These are phyloP conservation scores for Trebouxia gelatinosa DNA, from an alignment of 163 green algal genomes.

Conservation along the genomic window DNA sequence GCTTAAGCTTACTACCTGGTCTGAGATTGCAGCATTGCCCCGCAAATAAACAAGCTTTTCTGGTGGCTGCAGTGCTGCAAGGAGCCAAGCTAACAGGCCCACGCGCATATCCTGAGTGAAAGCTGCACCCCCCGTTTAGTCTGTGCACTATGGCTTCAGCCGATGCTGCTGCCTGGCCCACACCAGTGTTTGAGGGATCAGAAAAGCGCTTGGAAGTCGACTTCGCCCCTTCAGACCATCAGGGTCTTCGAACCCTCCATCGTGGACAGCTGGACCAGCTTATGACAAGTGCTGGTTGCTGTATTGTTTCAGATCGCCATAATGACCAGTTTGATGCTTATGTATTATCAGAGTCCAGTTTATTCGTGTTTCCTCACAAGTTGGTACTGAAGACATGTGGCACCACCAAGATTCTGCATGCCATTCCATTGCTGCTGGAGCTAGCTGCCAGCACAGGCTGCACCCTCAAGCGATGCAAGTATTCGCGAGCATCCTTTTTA, in stretches of 20 bases:
- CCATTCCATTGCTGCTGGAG: slow-evolving; percentile 71
- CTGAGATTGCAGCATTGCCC: neutral
- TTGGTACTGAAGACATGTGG: slow-evolving; percentile 98
- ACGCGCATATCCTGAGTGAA: too few species aligned
- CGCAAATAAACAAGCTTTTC: neutral
- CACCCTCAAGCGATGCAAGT: slow-evolving; percentile 77
- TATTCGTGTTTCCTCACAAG: slow-evolving; percentile 94
- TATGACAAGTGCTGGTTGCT: slow-evolving; percentile 88
- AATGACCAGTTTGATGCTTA: slow-evolving; percentile 92
- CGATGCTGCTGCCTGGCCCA: slow-evolving; percentile 46
- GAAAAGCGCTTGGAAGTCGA: slow-evolving; percentile 95
- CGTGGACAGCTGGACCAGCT: slow-evolving; percentile 85
- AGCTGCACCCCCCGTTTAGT: slow-evolving; percentile 4
- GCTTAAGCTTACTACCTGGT: neutral
- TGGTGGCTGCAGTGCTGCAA: slow-evolving; percentile 66
- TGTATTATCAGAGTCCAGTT: slow-evolving; percentile 93
- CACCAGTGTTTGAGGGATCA: slow-evolving; percentile 89
- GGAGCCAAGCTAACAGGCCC: slow-evolving; percentile 77
- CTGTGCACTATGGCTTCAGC: slow-evolving; percentile 14
- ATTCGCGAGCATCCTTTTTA: slow-evolving; percentile 90
- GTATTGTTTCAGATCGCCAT: slow-evolving; percentile 84
- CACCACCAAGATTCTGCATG: slow-evolving; percentile 89
- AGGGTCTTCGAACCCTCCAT: slow-evolving; percentile 76
- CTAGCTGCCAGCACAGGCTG: slow-evolving; percentile 68
- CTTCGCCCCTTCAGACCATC: slow-evolving; percentile 56